phyloP scores from a whole-genome alignment of 108 stramenopile species.

The Nannochloropsis granulata region DNA sequence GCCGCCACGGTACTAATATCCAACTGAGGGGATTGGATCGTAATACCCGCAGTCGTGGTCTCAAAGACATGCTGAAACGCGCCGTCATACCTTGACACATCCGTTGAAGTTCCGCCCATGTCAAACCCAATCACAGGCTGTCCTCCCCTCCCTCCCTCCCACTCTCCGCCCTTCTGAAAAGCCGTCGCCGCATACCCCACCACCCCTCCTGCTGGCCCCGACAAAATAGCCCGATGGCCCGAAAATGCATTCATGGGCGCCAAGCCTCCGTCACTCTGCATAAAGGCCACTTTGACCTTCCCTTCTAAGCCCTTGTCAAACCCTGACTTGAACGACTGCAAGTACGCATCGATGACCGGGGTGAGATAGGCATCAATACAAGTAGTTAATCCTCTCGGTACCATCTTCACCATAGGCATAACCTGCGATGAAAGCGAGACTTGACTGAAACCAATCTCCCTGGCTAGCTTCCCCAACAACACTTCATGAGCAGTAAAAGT shows the following conservation, averaged over 20 bases:
- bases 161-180: constrained; percentile 28
- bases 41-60: constrained; percentile 86
- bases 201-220: constrained; percentile 70
- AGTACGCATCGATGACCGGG: constrained; percentile 72
- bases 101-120: constrained; percentile 95
- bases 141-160: constrained; percentile 16
- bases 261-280: constrained; percentile 96
- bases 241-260: constrained; percentile 77
- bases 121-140: constrained; percentile 93
- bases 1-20: constrained; percentile 98
- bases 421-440: constrained; percentile 67
- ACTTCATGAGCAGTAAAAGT: constrained; percentile 66
- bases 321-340: constrained; percentile 61
- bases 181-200: constrained; percentile 93
- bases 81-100: constrained; percentile 67
- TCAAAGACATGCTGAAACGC: constrained; percentile 82
- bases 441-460: constrained; percentile 67
- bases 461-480: constrained; percentile 57
- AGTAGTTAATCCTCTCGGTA: constrained; percentile 75
- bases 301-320: constrained; percentile 47
- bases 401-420: constrained; percentile 87
- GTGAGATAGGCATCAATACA: constrained; percentile 93
- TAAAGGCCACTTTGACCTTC: constrained; percentile 67
- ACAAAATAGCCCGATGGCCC: constrained; percentile 82
- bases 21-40: constrained; percentile 76